These are phyloP conservation scores for Pythium brachiatum DNA, from an alignment of 352 stramenopile species.

Conservation along the genomic window DNA sequence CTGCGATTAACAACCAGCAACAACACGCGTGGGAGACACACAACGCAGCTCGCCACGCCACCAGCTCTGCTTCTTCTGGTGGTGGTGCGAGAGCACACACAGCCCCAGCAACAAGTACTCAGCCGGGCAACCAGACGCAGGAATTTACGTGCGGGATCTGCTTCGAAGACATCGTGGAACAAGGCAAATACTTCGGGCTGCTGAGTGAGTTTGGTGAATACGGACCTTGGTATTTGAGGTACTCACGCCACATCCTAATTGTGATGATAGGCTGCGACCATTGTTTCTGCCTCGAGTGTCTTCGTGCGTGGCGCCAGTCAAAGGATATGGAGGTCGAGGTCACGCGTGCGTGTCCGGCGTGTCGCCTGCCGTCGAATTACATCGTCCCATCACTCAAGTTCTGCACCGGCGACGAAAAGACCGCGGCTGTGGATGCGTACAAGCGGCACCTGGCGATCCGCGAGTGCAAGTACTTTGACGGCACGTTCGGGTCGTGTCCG, in stretches of 20 bases:
- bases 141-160: conserved; percentile 78
- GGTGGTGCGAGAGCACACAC: background rate
- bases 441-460: conserved; percentile 71
- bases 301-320: conserved; percentile 66
- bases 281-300: conserved; percentile 75
- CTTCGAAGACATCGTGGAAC: conserved; percentile 79
- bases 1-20: conserved; percentile 12
- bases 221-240: no score
- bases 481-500: conserved; percentile 59
- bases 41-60: background rate
- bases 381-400: conserved; percentile 82
- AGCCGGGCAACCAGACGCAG: conserved; percentile 27
- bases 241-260: no score
- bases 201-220: conserved; percentile 49
- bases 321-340: conserved; percentile 75
- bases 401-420: conserved; percentile 59
- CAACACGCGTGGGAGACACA: background rate
- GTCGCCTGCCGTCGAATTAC: conserved; percentile 64
- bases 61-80: background rate
- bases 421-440: conserved; percentile 57
- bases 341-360: conserved; percentile 63
- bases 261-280: conserved; percentile 46
- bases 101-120: background rate
- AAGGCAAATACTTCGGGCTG: conserved; percentile 77
- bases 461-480: conserved; percentile 83